Conservation (phyloP, 2,329 filamentous ascomycete species). For the Hypoxylon sp. region DNA sequence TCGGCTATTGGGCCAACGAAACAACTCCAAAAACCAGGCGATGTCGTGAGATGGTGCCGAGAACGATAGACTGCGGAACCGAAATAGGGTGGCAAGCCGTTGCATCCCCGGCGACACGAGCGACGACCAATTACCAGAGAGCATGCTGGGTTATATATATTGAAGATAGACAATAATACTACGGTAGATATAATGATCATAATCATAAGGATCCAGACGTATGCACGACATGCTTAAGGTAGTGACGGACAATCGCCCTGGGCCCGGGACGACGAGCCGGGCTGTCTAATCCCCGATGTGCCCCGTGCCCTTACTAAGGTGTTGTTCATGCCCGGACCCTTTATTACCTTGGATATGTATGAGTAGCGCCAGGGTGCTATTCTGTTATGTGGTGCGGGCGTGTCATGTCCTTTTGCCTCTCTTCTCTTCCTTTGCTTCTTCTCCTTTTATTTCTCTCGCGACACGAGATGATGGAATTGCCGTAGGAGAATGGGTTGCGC, state of each 20-base stretch:
- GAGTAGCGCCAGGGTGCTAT: no score
- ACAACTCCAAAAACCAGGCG: background rate
- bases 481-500: no score
- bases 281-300: background rate
- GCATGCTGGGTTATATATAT: conserved; percentile 6
- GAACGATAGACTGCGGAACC: conserved; percentile 1
- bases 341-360: no score
- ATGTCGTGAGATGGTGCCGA: background rate
- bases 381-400: no score
- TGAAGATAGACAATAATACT: conserved; percentile 13
- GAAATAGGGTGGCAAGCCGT: background rate
- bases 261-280: no score
- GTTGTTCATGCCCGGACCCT: no score
- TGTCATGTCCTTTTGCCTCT: no score
- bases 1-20: background rate
- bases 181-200: conserved; percentile 32
- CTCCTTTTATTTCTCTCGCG: no score
- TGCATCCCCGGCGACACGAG: conserved; percentile 14
- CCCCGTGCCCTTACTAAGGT: background rate
- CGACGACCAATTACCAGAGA: conserved; percentile 18
- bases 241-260: no score
- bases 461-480: no score
- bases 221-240: no score
- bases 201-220: conserved; percentile 16
- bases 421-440: no score